Conservation (phyloP, 345 rosid species). For the Citrus medica region DNA sequence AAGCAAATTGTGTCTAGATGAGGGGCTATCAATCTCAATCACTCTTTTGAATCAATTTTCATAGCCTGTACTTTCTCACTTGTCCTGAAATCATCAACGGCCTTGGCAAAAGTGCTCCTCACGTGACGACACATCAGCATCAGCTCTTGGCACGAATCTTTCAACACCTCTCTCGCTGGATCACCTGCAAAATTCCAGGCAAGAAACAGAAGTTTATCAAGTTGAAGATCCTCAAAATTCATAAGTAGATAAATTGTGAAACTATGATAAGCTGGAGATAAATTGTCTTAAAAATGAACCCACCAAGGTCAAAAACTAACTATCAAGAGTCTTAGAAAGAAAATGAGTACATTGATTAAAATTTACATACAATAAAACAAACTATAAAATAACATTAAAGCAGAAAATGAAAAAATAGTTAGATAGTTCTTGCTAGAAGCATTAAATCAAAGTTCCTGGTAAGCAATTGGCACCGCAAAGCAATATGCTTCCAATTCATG, state of each 20-base stretch:
- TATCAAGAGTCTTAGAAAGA: not conserved
- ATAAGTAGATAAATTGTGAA: not conserved
- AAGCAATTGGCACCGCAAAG: not conserved
- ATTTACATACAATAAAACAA: not conserved
- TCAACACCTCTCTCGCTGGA: conserved; percentile 77
- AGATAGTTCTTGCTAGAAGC: not conserved
- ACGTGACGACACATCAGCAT: conserved; percentile 77
- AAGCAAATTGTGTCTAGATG: not conserved
- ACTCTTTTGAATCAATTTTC: conserved; percentile 17
- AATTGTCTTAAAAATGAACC: not conserved
- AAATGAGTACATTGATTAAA: not conserved
- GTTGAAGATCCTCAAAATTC: not conserved
- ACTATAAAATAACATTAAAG: not conserved
- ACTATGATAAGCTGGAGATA: not conserved
- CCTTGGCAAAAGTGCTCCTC: conserved; percentile 60
- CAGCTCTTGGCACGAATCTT: conserved; percentile 78
- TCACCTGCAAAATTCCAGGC: conserved; percentile 47
- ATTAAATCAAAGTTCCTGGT: not conserved
- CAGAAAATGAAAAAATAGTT: not conserved
- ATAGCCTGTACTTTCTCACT: conserved; percentile 12
- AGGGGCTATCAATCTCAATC: not conserved
- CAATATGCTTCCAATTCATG: not conserved
- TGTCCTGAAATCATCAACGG: conserved; percentile 40
- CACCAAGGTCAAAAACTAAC: not conserved
- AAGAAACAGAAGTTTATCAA: not conserved